These are phyloP conservation scores for Dryas integrifolia DNA, from an alignment of 331 rosid genomes.

Conservation along the genomic window DNA sequence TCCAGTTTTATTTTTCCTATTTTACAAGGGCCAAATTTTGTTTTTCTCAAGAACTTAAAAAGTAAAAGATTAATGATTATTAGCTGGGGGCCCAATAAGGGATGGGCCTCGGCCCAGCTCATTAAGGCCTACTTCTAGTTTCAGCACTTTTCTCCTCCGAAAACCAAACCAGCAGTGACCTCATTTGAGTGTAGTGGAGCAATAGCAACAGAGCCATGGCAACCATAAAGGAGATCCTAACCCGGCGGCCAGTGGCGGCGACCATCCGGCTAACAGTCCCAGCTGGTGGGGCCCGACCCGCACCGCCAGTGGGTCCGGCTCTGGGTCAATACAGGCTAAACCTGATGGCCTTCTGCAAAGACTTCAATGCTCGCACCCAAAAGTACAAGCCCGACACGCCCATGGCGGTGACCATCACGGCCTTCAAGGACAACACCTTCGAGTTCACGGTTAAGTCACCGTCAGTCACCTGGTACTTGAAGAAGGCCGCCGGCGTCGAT, in stretches of 20 bases:
- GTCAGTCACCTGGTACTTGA: slow-evolving; percentile 72
- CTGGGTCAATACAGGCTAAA: slow-evolving; percentile 81
- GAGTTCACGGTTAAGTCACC: slow-evolving; percentile 81
- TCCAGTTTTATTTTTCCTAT: too few relatives aligned
- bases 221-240: slow-evolving; percentile 63
- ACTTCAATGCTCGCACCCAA: slow-evolving; percentile 82
- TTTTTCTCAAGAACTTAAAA: too few relatives aligned
- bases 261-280: slow-evolving; percentile 70
- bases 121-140: neutral
- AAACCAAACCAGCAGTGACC: neutral
- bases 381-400: slow-evolving; percentile 75
- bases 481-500: slow-evolving; percentile 81
- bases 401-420: slow-evolving; percentile 81
- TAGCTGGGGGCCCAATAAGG: too few relatives aligned
- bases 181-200: neutral
- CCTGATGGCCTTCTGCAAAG: slow-evolving; percentile 90
- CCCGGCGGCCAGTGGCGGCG: slow-evolving; percentile 67
- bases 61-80: too few relatives aligned
- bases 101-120: neutral
- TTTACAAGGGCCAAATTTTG: too few relatives aligned
- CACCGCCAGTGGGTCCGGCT: slow-evolving; percentile 79
- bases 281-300: slow-evolving; percentile 70
- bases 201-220: slow-evolving; percentile 36
- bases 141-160: neutral
- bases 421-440: slow-evolving; percentile 87